Conservation (phyloP, 768 basidiomycete species). For the Mycena sanguinolenta region DNA sequence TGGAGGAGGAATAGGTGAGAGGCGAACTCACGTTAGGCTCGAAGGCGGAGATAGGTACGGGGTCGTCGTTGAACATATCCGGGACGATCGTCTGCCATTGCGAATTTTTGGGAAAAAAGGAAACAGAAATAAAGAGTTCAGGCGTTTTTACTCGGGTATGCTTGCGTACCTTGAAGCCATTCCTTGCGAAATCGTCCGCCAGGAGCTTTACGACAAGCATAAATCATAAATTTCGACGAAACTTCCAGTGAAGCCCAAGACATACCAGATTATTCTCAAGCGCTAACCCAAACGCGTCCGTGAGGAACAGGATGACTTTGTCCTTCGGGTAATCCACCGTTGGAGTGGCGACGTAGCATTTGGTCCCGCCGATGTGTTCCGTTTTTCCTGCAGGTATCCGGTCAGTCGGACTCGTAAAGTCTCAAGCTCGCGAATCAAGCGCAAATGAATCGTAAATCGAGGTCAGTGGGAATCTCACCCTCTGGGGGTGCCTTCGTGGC, state of each 20-base stretch:
- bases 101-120: no score
- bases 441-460: no score
- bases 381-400: slow-evolving; percentile 48
- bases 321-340: slow-evolving; percentile 53
- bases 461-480: slow-evolving; percentile 47
- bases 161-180: slow-evolving; percentile 29
- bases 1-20: no score
- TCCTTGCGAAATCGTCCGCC: slow-evolving; percentile 29
- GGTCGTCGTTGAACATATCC: slow-evolving; percentile 60
- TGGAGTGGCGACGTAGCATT: slow-evolving; percentile 59
- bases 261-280: slow-evolving; percentile 44
- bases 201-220: slow-evolving; percentile 34
- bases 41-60: slow-evolving; percentile 53
- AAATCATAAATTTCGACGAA: slow-evolving; percentile 1
- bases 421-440: no score
- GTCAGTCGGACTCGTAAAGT: not conserved
- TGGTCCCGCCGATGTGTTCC: slow-evolving; percentile 53
- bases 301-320: slow-evolving; percentile 60
- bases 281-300: slow-evolving; percentile 57
- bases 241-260: slow-evolving; percentile 9
- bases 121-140: no score
- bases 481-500: slow-evolving; percentile 62
- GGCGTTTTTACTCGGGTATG: no score
- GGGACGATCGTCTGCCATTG: slow-evolving; percentile 48
- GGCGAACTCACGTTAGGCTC: slow-evolving; percentile 23